These are phyloP conservation scores for Talaromyces amestolkiae DNA, from an alignment of 2,329 filamentous ascomycete genomes.

Conservation along the genomic window DNA sequence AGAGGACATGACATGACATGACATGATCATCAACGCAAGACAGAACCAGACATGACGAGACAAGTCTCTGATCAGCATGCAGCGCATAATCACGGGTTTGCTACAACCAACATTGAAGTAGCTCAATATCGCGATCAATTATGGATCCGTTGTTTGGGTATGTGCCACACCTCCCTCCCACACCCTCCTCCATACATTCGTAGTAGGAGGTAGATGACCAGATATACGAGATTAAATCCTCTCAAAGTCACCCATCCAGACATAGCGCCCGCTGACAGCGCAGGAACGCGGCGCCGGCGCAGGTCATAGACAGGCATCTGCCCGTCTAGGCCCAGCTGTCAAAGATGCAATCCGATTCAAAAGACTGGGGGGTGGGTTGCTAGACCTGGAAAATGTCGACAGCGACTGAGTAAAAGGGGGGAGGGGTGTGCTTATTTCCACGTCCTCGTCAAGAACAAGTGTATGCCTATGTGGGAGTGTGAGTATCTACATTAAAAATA, in stretches of 20 bases:
- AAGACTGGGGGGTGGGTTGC: neutral
- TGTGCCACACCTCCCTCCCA: neutral
- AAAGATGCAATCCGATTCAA: neutral
- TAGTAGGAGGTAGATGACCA: neutral
- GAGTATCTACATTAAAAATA: neutral
- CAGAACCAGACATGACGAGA: neutral
- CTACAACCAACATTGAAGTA: neutral
- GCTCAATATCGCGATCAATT: constrained; percentile 1
- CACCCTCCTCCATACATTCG: neutral
- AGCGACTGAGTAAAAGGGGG: no score
- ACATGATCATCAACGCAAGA: neutral
- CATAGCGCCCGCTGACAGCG: constrained; percentile 16
- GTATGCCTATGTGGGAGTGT: neutral
- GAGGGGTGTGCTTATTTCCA: neutral
- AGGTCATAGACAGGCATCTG: neutral
- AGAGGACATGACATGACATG: neutral
- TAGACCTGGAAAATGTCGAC: neutral
- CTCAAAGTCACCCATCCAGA: neutral
- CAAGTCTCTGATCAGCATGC: neutral
- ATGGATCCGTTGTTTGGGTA: neutral
- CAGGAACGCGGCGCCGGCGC: constrained; percentile 12
- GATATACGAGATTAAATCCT: neutral
- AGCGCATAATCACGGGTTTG: neutral
- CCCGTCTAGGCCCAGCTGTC: neutral
- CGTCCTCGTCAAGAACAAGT: neutral